phyloP scores from a whole-genome alignment of 495 filamentous ascomycete species.

The Penicilliopsis zonata region DNA sequence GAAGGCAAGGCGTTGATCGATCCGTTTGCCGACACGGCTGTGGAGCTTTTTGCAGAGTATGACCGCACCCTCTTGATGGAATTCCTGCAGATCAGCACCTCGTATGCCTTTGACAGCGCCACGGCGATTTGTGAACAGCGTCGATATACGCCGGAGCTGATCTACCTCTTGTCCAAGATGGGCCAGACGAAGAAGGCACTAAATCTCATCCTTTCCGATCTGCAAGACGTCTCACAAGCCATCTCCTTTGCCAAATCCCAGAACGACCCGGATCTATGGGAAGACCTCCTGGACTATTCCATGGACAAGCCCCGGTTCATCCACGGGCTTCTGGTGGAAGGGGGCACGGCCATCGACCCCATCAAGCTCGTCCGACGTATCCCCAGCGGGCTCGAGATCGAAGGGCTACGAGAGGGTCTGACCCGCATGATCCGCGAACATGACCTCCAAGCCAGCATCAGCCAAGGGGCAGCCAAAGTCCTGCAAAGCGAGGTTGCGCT shows the following conservation, averaged over 20 bases:
- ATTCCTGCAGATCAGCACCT: slow-evolving; percentile 72
- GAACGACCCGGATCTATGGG: slow-evolving; percentile 82
- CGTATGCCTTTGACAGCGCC: slow-evolving; percentile 70
- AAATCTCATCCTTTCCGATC: slow-evolving; percentile 77
- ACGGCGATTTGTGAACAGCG: slow-evolving; percentile 63
- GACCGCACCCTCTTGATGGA: slow-evolving; percentile 70
- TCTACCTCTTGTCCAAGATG: slow-evolving; percentile 88
- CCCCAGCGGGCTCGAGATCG: slow-evolving; percentile 81
- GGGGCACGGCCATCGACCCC: slow-evolving; percentile 83
- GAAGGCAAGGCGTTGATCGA: slow-evolving; percentile 71
- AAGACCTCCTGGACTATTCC: slow-evolving; percentile 83
- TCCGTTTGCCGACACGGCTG: slow-evolving; percentile 71
- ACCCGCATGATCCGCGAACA: slow-evolving; percentile 82
- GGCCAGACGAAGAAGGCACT: slow-evolving; percentile 85
- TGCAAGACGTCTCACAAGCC: slow-evolving; percentile 79
- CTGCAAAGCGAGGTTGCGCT: slow-evolving; percentile 74
- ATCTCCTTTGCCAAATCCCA: slow-evolving; percentile 91
- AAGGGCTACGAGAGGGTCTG: slow-evolving; percentile 75
- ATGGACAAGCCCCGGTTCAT: slow-evolving; percentile 98
- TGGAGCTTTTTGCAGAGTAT: slow-evolving; percentile 75
- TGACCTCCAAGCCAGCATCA: slow-evolving; percentile 84
- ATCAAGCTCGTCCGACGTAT: slow-evolving; percentile 83
- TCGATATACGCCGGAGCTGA: slow-evolving; percentile 77
- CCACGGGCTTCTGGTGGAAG: slow-evolving; percentile 80
- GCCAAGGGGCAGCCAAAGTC: slow-evolving; percentile 77